These are phyloP conservation scores for Ophiostoma sp. DNA, from an alignment of 2,329 filamentous ascomycete genomes.

Conservation along the genomic window DNA sequence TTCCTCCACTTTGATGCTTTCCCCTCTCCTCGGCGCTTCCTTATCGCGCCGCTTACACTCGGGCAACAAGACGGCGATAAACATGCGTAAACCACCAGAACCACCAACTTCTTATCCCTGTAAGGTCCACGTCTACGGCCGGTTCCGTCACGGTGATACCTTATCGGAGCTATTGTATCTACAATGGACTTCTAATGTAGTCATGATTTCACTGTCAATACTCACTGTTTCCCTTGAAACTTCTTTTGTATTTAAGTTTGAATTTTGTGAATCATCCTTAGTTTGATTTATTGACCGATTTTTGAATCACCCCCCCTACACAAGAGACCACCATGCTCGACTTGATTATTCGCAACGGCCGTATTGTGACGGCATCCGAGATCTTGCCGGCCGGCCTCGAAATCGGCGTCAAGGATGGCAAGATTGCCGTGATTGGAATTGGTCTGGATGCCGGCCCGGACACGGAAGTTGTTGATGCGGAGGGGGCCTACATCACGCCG, in stretches of 20 bases:
- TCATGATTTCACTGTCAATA: too few species aligned
- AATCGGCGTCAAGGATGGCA: constrained; percentile 49
- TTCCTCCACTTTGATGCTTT: neutral
- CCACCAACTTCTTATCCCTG: neutral
- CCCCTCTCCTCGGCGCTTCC: neutral
- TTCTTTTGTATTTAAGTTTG: neutral
- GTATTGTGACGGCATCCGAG: constrained; percentile 46
- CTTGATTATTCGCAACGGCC: constrained; percentile 33
- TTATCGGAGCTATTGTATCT: neutral
- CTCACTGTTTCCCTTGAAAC: neutral
- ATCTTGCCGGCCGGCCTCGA: constrained; percentile 45
- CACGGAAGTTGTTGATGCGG: constrained; percentile 46
- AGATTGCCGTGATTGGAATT: constrained; percentile 47
- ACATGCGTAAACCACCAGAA: neutral
- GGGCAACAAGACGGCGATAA: neutral
- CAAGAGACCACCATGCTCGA: constrained; percentile 29
- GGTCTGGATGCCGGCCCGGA: constrained; percentile 37
- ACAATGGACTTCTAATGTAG: neutral
- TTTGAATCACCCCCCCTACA: neutral
- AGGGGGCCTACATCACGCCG: constrained; percentile 47
- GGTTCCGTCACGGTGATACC: constrained; percentile 9
- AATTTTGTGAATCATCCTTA: neutral
- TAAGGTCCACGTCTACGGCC: neutral
- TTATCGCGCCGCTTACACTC: neutral
- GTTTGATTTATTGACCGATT: neutral